phyloP scores from a whole-genome alignment of 345 rosid species.

The Citrus glauca region DNA sequence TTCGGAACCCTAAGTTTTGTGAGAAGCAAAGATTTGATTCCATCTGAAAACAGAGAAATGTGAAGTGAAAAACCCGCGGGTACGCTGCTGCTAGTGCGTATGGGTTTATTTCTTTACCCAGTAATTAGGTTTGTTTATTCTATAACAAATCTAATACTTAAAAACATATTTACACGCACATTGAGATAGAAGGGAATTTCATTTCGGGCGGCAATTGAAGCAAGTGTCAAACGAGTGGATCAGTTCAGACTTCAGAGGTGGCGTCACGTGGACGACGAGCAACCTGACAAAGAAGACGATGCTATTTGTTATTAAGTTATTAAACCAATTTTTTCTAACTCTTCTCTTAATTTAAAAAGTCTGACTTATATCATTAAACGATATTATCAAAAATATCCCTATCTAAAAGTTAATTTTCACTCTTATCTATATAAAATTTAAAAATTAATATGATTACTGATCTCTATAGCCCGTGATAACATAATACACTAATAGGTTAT shows the following conservation, averaged over 20 bases:
- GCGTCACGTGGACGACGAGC: no score
- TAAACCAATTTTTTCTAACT: rapidly evolving
- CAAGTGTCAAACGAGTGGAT: background rate
- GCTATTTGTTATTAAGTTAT: no score
- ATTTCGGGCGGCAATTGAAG: background rate
- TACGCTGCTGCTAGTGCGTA: no score
- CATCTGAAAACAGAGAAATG: background rate
- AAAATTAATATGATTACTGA: rapidly evolving
- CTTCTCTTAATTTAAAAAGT: no score
- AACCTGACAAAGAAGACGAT: no score
- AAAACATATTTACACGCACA: rapidly evolving
- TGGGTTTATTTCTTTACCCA: background rate
- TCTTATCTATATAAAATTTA: no score
- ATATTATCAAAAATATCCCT: rapidly evolving
- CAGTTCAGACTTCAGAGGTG: no score
- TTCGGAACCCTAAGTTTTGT: constrained; percentile 9
- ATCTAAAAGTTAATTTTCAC: no score
- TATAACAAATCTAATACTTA: background rate
- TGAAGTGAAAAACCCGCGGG: background rate
- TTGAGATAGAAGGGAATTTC: background rate
- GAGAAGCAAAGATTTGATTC: constrained; percentile 2
- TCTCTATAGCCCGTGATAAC: no score
- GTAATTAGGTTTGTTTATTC: background rate
- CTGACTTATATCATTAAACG: no score
- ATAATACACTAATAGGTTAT: no score